Conservation (phyloP, 257 asterid species). For the Jaltomata sinuosa region DNA sequence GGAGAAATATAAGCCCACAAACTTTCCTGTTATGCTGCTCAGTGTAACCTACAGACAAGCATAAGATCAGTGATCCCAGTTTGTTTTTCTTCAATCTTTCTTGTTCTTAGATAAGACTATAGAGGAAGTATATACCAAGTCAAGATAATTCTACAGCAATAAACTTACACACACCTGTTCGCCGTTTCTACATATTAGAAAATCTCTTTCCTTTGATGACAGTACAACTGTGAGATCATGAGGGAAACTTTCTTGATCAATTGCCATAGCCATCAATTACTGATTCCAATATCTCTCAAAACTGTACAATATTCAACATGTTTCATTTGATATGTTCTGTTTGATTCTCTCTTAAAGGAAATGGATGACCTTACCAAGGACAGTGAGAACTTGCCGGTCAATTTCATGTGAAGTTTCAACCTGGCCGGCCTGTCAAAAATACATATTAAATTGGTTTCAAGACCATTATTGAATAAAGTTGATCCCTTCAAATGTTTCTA, state of each 20-base stretch:
- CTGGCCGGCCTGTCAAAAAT: neutral
- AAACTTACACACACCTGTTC: conserved; percentile 4
- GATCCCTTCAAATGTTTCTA: neutral
- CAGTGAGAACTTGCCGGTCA: neutral
- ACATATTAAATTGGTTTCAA: neutral
- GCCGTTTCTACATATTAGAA: conserved; percentile 9
- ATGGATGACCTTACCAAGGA: neutral
- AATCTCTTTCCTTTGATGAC: conserved; percentile 20
- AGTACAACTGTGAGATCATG: conserved; percentile 13
- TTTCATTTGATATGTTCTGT: neutral
- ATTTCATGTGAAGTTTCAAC: neutral
- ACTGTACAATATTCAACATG: neutral
- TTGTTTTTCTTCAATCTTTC: neutral
- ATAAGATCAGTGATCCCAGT: neutral
- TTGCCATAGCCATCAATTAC: conserved; percentile 6
- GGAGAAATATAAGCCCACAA: conserved; percentile 21
- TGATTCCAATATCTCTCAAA: neutral
- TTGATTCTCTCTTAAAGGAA: neutral
- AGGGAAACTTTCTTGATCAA: neutral
- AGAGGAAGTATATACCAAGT: neutral
- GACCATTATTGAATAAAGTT: neutral
- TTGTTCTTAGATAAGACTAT: neutral
- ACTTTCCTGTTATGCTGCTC: neutral
- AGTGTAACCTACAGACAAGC: conserved; percentile 11
- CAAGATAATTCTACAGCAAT: neutral